Percentiles rank a stretch among this genome's conserved stretches.
These are phyloP conservation scores for Proliferodiscus dingleyae DNA, from an alignment of 2,329 filamentous ascomycete species.

Conservation along the genomic window DNA sequence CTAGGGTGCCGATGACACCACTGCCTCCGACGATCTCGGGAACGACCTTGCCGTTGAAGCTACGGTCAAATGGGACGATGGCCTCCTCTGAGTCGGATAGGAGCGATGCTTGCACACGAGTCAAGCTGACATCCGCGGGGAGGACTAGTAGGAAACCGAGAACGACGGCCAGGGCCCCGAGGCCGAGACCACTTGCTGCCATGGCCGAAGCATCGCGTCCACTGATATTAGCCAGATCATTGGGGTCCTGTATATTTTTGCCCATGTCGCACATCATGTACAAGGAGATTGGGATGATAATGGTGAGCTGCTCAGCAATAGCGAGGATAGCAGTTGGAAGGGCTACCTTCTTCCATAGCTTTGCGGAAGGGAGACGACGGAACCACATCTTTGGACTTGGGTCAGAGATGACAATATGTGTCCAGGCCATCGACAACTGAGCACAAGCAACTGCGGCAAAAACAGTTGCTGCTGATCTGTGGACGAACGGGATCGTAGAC, in stretches of 20 bases:
- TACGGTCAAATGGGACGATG: constrained; percentile 86
- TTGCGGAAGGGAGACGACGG: constrained; percentile 57
- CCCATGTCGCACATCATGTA: constrained; percentile 37
- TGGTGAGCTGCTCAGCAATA: constrained; percentile 48
- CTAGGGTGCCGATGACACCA: constrained; percentile 64
- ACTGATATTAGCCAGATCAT: constrained; percentile 21
- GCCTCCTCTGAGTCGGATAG: constrained; percentile 76
- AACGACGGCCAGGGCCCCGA: constrained; percentile 43
- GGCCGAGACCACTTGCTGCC: constrained; percentile 40
- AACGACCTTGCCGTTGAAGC: constrained; percentile 71
- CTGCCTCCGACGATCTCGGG: constrained; percentile 69
- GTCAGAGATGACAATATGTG: constrained; percentile 76
- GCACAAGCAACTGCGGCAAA: constrained; percentile 58
- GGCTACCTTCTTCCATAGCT: constrained; percentile 63
- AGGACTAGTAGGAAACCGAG: constrained; percentile 62
- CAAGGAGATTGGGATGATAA: constrained; percentile 44
- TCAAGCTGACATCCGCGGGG: constrained; percentile 70
- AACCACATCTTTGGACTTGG: constrained; percentile 60
- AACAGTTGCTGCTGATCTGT: constrained; percentile 48
- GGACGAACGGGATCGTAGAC: constrained; percentile 37
- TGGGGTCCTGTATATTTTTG: constrained; percentile 6
- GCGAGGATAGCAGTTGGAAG: constrained; percentile 61
- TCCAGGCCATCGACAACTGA: constrained; percentile 72
- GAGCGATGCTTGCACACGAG: constrained; percentile 82
- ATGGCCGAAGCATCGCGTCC: constrained; percentile 35